Evolutionary conservation across 148 eudicot species (phyloP).

Genomic region (Cornus suecica): DNA sequence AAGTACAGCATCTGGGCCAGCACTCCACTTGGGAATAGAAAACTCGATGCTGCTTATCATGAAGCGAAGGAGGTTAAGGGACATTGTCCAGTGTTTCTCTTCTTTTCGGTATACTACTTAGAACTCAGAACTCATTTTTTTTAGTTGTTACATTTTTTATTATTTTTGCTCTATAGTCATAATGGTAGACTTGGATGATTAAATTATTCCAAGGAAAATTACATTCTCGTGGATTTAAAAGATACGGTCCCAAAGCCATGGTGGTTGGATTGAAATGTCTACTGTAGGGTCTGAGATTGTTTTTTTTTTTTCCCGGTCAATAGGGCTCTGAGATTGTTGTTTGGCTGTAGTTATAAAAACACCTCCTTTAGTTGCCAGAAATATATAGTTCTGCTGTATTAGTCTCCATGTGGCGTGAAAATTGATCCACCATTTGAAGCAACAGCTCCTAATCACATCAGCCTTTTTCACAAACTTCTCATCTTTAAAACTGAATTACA

Average conservation of each 20-base stretch:
- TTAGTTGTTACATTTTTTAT: too few relatives aligned
- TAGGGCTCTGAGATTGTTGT: too few relatives aligned
- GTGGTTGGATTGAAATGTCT: not conserved
- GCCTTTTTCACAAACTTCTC: too few relatives aligned
- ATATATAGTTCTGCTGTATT: not conserved
- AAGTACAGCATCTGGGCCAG: slow-evolving; percentile 94
- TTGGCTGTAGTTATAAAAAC: too few relatives aligned
- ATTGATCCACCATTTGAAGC: not conserved
- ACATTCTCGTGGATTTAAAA: not conserved
- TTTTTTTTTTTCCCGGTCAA: too few relatives aligned
- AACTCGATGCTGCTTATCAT: slow-evolving; percentile 81
- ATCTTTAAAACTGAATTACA: too few relatives aligned
- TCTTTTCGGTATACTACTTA: slow-evolving; percentile 72
- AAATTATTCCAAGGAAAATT: not conserved
- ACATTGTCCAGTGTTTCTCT: slow-evolving; percentile 79
- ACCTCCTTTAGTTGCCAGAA: too few relatives aligned
- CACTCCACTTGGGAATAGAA: slow-evolving; percentile 91
- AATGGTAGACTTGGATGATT: slow-evolving; percentile 3
- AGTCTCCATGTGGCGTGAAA: not conserved
- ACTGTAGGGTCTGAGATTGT: not conserved
- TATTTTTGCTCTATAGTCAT: not conserved
- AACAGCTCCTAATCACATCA: too few relatives aligned
- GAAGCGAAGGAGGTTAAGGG: slow-evolving; percentile 68
- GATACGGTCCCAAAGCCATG: not conserved
- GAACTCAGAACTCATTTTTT: slow-evolving; percentile 17